phyloP scores from a whole-genome alignment of 768 basidiomycete species.

The Termitomyces sp. region DNA sequence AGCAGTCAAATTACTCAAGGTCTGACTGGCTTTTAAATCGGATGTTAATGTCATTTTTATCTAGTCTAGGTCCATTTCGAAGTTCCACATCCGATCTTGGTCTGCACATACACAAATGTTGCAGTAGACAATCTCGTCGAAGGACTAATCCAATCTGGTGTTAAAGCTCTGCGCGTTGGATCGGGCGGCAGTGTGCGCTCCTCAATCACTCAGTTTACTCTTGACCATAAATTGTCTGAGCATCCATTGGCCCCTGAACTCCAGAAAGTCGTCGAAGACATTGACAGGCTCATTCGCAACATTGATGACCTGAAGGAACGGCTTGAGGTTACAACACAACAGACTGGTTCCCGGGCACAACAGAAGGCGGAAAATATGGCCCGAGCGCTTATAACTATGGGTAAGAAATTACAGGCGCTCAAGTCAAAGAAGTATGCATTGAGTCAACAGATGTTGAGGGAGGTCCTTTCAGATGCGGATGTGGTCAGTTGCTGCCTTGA shows the following conservation, averaged over 20 bases:
- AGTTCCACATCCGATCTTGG: conserved; percentile 77
- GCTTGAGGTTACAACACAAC: conserved; percentile 12
- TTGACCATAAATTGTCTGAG: conserved; percentile 55
- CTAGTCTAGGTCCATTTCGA: conserved; percentile 60
- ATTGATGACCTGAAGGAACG: conserved; percentile 18
- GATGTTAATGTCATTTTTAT: neutral
- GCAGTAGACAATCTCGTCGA: conserved; percentile 90
- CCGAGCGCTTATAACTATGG: conserved; percentile 20
- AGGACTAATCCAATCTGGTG: conserved; percentile 52
- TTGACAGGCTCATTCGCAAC: conserved; percentile 23
- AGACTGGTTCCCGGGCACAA: conserved; percentile 13
- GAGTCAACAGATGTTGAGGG: conserved; percentile 57
- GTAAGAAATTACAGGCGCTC: conserved; percentile 19
- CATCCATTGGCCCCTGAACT: conserved; percentile 52
- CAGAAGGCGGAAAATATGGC: conserved; percentile 27
- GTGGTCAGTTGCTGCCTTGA: conserved; percentile 46
- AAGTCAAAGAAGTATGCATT: conserved; percentile 45
- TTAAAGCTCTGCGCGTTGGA: conserved; percentile 77
- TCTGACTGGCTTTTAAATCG: conserved; percentile 15
- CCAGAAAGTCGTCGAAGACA: conserved; percentile 33
- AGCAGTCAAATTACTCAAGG: conserved; percentile 74
- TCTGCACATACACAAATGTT: conserved; percentile 93
- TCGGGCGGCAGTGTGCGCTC: conserved; percentile 52
- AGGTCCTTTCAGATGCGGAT: conserved; percentile 61
- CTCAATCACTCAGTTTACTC: conserved; percentile 49